phyloP scores from a whole-genome alignment of 176 grass and related monocot species.

The Cenchrus purpureus region DNA sequence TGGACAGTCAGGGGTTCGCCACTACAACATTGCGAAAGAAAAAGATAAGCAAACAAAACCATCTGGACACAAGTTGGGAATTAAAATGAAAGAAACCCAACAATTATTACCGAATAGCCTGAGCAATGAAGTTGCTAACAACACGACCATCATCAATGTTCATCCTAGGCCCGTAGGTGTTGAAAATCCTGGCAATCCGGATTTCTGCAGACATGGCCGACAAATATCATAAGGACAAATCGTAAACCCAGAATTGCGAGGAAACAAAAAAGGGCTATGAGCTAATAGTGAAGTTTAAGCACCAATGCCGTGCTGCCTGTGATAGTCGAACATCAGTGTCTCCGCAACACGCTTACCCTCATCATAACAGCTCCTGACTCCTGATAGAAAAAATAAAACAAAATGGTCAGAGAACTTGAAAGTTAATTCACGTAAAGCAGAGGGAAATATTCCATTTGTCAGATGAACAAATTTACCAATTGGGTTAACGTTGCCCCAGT shows the following conservation, averaged over 20 bases:
- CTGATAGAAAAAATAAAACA: constrained; percentile 53
- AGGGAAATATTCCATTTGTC: constrained; percentile 17
- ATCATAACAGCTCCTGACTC: constrained; percentile 99
- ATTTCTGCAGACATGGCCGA: constrained; percentile 68
- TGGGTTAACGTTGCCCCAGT: constrained; percentile 99
- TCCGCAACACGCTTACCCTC: constrained; percentile 99
- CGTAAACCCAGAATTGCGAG: not conserved
- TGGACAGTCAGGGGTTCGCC: constrained; percentile 91
- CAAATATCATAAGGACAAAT: constrained; percentile 22
- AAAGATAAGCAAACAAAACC: constrained; percentile 44
- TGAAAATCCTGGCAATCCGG: constrained; percentile 99
- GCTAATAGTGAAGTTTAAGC: constrained; percentile 34
- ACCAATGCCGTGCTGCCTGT: constrained; percentile 99
- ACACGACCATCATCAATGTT: constrained; percentile 99
- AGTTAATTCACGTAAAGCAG: constrained; percentile 23
- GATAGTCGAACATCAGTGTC: constrained; percentile 99
- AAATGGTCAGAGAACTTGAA: constrained; percentile 10
- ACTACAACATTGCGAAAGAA: constrained; percentile 51
- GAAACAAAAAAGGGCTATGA: constrained; percentile 18
- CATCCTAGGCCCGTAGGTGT: constrained; percentile 99
- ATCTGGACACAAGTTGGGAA: not conserved
- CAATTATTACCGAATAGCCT: constrained; percentile 85
- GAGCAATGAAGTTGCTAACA: constrained; percentile 99
- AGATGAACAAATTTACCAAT: constrained; percentile 70
- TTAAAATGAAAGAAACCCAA: constrained; percentile 31